Evolutionary conservation across 2,329 filamentous ascomycete genomes (phyloP).

Genomic region (Harringtonia lauricola): DNA sequence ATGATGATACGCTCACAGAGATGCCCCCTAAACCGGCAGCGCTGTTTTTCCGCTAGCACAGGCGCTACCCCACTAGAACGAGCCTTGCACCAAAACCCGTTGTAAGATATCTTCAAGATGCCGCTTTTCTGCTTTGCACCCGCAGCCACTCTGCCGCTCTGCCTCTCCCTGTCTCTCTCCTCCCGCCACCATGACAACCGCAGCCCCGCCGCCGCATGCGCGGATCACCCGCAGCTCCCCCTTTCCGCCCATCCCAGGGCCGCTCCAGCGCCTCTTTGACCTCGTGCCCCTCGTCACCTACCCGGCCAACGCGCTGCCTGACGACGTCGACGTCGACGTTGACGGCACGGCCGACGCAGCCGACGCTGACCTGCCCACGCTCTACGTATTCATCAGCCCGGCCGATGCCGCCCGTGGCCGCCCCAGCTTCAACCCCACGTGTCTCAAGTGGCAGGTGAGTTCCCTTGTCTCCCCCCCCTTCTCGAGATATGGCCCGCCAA

Average conservation of each 20-base stretch:
- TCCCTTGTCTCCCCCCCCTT: background rate
- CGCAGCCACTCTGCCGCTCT: background rate
- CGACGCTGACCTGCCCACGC: slow-evolving; percentile 36
- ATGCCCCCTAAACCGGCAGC: background rate
- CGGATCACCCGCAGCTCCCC: slow-evolving; percentile 15
- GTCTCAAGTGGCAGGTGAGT: slow-evolving; percentile 90
- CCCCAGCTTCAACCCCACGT: slow-evolving; percentile 84
- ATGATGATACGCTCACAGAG: background rate
- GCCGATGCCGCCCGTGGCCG: slow-evolving; percentile 47
- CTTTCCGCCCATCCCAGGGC: slow-evolving; percentile 48
- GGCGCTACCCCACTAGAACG: background rate
- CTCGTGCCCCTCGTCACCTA: slow-evolving; percentile 70
- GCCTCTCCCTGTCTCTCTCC: background rate
- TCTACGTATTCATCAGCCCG: slow-evolving; percentile 68
- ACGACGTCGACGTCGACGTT: slow-evolving; percentile 18
- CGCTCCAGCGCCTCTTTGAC: slow-evolving; percentile 76
- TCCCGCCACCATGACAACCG: background rate
- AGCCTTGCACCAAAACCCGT: background rate
- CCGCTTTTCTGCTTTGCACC: no score
- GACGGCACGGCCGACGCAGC: background rate
- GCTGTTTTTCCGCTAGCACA: background rate
- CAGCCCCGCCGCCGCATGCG: background rate
- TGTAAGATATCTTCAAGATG: background rate
- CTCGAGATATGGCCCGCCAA: background rate
- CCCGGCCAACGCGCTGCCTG: slow-evolving; percentile 63